phyloP scores from a whole-genome alignment of 2,329 filamentous ascomycete genomes.

The Cladophialophora yegresii region DNA sequence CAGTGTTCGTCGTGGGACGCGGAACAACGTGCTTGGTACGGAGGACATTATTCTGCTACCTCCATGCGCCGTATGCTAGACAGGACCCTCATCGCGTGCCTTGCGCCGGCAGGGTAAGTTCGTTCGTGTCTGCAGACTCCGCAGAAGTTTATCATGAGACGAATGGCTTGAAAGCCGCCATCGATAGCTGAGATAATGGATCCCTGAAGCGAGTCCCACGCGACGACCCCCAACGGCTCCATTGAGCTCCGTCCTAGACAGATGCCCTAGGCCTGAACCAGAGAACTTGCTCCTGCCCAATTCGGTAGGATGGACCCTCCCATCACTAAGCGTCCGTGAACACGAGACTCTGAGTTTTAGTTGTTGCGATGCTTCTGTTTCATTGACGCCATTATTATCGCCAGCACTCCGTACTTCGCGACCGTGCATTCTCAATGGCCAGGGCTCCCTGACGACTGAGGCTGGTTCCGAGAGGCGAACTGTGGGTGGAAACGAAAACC shows the following conservation, averaged over 20 bases:
- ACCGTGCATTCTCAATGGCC: not conserved
- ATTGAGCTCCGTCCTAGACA: not conserved
- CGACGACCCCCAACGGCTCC: not conserved
- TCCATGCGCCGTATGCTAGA: not conserved
- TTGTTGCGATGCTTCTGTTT: not conserved
- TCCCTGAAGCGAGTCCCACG: not conserved
- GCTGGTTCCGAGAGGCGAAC: not conserved
- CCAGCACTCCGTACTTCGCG: not conserved
- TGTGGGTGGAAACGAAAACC: not conserved
- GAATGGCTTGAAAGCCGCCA: not conserved
- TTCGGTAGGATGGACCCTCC: constrained; percentile 2
- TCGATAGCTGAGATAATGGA: not conserved
- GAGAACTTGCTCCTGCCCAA: not conserved
- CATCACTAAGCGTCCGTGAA: not conserved
- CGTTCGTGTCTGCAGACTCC: not conserved
- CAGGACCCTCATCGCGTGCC: not conserved
- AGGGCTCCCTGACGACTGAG: not conserved
- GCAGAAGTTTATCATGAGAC: not conserved
- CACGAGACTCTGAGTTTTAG: not conserved
- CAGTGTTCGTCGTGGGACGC: too few species aligned
- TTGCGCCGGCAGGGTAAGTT: not conserved
- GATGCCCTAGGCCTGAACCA: not conserved
- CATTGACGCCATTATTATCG: not conserved
- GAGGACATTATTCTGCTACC: not conserved
- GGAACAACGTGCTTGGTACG: too few species aligned